phyloP scores from a whole-genome alignment of 2,329 filamentous ascomycete genomes.

The Trichophyton schoenleinii region DNA sequence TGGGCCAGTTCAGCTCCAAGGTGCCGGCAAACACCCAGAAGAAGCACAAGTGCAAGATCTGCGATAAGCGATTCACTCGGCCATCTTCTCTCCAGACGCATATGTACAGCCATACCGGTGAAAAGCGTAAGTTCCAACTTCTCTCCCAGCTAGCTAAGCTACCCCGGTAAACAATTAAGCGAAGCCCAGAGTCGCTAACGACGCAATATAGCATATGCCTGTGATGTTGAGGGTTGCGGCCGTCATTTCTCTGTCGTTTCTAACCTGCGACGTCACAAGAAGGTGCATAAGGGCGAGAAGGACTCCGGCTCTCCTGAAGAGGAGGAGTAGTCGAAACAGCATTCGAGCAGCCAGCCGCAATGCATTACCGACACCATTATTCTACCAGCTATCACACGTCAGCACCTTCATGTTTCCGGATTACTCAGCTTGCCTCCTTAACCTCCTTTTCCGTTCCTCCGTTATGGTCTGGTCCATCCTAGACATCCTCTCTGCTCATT shows the following conservation, averaged over 20 bases:
- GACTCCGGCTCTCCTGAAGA: conserved; percentile 29
- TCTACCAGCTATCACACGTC: not conserved
- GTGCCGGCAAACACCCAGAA: conserved; percentile 91
- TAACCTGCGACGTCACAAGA: conserved; percentile 84
- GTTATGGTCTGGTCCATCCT: not conserved
- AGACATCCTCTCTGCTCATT: too few relatives aligned
- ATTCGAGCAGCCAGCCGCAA: not conserved
- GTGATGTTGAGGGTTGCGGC: conserved; percentile 87
- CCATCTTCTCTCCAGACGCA: conserved; percentile 92
- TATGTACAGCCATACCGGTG: conserved; percentile 96
- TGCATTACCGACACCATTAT: too few relatives aligned
- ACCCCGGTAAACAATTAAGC: conserved; percentile 5
- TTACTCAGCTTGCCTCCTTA: conserved; percentile 1
- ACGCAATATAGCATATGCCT: conserved; percentile 60
- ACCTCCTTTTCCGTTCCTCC: too few relatives aligned
- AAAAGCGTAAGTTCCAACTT: conserved; percentile 71
- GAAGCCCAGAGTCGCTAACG: too few relatives aligned
- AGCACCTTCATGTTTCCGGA: not conserved
- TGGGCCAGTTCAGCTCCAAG: conserved; percentile 96
- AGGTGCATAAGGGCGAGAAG: conserved; percentile 70
- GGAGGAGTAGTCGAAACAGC: conserved; percentile 23
- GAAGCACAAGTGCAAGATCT: conserved; percentile 99
- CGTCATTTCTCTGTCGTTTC: conserved; percentile 96
- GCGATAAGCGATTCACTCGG: conserved; percentile 91
- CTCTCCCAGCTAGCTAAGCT: not conserved